A percentile compares a stretch with the other conserved stretches of the same genome.
Evolutionary conservation across 345 rosid genomes (phyloP).

Genomic region (Arabidopsis arenosa): DNA sequence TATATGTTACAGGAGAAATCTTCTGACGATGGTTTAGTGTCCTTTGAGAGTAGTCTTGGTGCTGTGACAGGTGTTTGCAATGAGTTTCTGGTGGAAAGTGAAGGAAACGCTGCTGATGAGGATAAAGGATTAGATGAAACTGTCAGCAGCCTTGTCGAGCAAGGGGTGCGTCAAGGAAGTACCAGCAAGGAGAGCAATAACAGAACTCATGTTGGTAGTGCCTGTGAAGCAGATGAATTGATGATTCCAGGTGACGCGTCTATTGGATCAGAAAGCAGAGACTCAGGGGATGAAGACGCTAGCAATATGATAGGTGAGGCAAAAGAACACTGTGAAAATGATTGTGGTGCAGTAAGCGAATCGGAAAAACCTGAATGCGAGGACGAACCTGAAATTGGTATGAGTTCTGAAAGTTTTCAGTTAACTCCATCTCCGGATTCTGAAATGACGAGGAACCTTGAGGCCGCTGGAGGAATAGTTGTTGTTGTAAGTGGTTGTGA

Average conservation of each 20-base stretch:
- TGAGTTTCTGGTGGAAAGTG: slow-evolving; percentile 30
- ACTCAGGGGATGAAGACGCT: slow-evolving; percentile 29
- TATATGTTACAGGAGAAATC: slow-evolving; percentile 10
- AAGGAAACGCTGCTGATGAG: slow-evolving; percentile 19
- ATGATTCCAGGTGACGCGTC: slow-evolving; percentile 5
- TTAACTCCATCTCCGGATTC: slow-evolving; percentile 4
- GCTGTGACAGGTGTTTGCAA: slow-evolving; percentile 6
- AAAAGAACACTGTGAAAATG: slow-evolving; percentile 13
- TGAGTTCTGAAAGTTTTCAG: slow-evolving; percentile 26
- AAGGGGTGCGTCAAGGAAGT: slow-evolving; percentile 28
- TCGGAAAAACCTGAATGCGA: slow-evolving; percentile 33
- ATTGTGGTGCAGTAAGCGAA: slow-evolving; percentile 16
- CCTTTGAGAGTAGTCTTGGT: slow-evolving; percentile 27
- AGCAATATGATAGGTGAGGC: slow-evolving; percentile 18
- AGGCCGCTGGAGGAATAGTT: slow-evolving; percentile 16
- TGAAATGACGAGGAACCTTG: slow-evolving; percentile 22
- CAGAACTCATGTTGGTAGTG: background rate
- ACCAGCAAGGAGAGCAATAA: slow-evolving; percentile 2
- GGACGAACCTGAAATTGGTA: slow-evolving; percentile 34
- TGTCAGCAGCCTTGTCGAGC: slow-evolving; percentile 32
- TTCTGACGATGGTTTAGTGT: slow-evolving; percentile 27
- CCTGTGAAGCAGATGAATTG: slow-evolving; percentile 11
- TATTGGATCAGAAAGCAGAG: slow-evolving; percentile 15
- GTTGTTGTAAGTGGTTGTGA: slow-evolving; percentile 2
- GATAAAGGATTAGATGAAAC: slow-evolving; percentile 32